These are phyloP conservation scores for Colletotrichum nymphaeae DNA, from an alignment of 2,329 filamentous ascomycete genomes.

Conservation along the genomic window DNA sequence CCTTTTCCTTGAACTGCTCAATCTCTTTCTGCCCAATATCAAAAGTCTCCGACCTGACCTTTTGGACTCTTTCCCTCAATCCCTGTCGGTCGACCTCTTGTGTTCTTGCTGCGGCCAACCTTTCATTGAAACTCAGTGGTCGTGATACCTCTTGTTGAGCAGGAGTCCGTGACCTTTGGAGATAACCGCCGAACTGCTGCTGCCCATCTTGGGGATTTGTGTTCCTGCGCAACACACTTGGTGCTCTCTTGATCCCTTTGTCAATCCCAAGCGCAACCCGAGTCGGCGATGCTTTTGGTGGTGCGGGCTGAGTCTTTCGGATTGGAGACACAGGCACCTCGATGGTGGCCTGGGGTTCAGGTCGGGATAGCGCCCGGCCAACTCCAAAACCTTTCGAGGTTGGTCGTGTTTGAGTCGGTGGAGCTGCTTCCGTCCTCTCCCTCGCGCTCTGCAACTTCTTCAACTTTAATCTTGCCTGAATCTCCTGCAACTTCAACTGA, in stretches of 20 bases:
- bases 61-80: conserved; percentile 62
- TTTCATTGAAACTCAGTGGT: conserved; percentile 81
- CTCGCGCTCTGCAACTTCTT: conserved; percentile 84
- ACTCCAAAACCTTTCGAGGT: conserved; percentile 43
- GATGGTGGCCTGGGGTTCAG: conserved; percentile 51
- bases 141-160: conserved; percentile 46
- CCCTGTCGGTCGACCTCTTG: conserved; percentile 65
- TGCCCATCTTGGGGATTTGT: conserved; percentile 42
- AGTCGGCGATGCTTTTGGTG: conserved; percentile 78
- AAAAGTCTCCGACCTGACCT: conserved; percentile 67
- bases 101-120: conserved; percentile 77
- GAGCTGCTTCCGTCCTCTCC: conserved; percentile 45
- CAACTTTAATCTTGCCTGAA: conserved; percentile 87
- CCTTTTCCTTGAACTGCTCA: conserved; percentile 68
- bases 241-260: conserved; percentile 82
- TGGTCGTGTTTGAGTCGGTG: conserved; percentile 34
- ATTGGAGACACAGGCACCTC: conserved; percentile 84
- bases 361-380: conserved; percentile 30
- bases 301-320: conserved; percentile 62
- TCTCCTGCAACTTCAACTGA: conserved; percentile 86
- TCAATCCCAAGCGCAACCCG: conserved; percentile 88
- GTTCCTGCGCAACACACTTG: conserved; percentile 55
- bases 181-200: conserved; percentile 50
- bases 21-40: conserved; percentile 68
- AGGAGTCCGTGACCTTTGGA: conserved; percentile 57